These are phyloP conservation scores for Boletus pseudo-olivaceus DNA, from an alignment of 768 basidiomycete species.

Conservation along the genomic window DNA sequence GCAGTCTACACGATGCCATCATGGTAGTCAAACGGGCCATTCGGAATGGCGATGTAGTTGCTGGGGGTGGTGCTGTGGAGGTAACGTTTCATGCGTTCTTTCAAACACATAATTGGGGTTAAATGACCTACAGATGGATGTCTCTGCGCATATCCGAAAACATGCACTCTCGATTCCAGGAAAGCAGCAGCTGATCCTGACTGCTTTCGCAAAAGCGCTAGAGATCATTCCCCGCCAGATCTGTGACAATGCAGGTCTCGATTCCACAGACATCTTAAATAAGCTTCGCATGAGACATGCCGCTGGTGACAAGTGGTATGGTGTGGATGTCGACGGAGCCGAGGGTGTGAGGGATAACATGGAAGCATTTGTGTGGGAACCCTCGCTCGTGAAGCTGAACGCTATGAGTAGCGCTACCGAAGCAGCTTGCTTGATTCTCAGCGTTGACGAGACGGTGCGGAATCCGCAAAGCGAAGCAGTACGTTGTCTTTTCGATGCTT, in stretches of 20 bases:
- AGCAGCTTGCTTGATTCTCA: conserved; percentile 92
- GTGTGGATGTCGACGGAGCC: conserved; percentile 89
- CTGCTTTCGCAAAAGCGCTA: conserved; percentile 94
- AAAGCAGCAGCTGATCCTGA: conserved; percentile 90
- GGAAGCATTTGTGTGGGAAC: conserved; percentile 99
- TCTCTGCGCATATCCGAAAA: conserved; percentile 91
- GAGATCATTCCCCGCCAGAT: conserved; percentile 98
- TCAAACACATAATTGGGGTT: background rate
- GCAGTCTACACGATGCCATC: conserved; percentile 96
- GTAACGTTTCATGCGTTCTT: conserved; percentile 38
- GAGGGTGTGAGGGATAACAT: conserved; percentile 93
- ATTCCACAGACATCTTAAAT: conserved; percentile 96
- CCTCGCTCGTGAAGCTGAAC: conserved; percentile 90
- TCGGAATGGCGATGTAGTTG: conserved; percentile 93
- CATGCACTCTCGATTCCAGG: conserved; percentile 91
- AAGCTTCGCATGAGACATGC: conserved; percentile 97
- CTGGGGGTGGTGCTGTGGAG: conserved; percentile 97
- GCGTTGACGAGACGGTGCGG: conserved; percentile 95
- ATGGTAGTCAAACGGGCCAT: conserved; percentile 99
- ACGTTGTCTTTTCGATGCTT: conserved; percentile 29
- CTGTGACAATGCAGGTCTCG: conserved; percentile 96
- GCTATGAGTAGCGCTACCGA: conserved; percentile 94
- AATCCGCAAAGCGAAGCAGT: conserved; percentile 94
- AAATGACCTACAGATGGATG: conserved; percentile 73
- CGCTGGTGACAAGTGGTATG: conserved; percentile 82